Base-by-base conservation (phyloP, 148 eudicot genomes). In the Rhododendron kiyosumense region DNA sequence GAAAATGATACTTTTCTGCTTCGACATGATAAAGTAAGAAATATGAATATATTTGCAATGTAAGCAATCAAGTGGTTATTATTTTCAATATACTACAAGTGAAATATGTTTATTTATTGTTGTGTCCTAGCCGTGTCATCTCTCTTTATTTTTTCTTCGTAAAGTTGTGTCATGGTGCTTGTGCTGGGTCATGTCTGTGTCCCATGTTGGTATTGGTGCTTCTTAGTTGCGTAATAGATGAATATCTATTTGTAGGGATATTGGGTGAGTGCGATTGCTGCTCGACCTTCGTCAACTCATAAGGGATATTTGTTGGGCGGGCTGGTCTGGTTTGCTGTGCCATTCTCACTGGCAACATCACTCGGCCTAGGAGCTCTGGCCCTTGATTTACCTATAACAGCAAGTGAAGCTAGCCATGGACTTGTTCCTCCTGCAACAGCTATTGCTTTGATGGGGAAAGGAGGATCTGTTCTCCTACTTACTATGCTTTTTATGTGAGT, bases 191-290 rank as follows among this genome's bases (percentile, higher is more conserved):
- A 6, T 14, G 15, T 69, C 18, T 0, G 7, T 28, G 75, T 69
- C 75, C 38, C 75, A 13, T 69, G 75, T 30, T 30, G 75, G 20
- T 30, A 30, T 14, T 32, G 8, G 38, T 30, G 76, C 20, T 71
- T 71, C 41, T 14, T 30, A 71, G 38, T 71, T 71, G 76, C 7
- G 5, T 54, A 20, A 83, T 28, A 41, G 28, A 20, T 30, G 24
- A 75, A 76, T 49, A 2, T 49, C 32, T 24, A 2, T 34, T 2
- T 78, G 14, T 88, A 97, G 99, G 99, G 99, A 48, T 97, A 97
- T 86, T 97, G 98, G 99, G 96, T 97, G 73, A 97, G 99, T 92
- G 99, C 99, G 17, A 97, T 97, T 86, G 99, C 99, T 81, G 99
- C 99, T 74, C 90, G 98, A 86, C 98, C 99, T 78, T 94, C 99